phyloP scores from a whole-genome alignment of 2,329 filamentous ascomycete species.

The Paecilomyces dactylethromorphus region DNA sequence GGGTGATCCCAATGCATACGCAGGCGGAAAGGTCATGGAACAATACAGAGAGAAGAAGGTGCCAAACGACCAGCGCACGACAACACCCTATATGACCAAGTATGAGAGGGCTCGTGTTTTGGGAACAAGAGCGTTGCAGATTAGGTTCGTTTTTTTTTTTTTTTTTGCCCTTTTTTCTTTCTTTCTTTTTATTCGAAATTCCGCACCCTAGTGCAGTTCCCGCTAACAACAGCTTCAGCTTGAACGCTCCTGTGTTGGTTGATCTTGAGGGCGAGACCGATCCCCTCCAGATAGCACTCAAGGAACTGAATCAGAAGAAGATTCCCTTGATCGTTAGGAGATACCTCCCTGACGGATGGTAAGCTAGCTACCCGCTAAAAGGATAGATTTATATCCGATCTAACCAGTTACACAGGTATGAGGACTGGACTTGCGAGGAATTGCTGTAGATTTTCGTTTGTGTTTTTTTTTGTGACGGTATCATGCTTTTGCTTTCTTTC shows the following conservation, averaged over 20 bases:
- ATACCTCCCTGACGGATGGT: conserved; percentile 96
- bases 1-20: conserved; percentile 47
- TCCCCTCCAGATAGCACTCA: conserved; percentile 93
- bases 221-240: conserved; percentile 50
- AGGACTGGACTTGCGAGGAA: conserved; percentile 99
- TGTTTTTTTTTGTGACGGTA: conserved; percentile 16
- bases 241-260: conserved; percentile 95
- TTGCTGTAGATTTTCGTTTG: conserved; percentile 50
- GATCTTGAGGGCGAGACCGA: conserved; percentile 97
- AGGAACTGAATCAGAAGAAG: conserved; percentile 97
- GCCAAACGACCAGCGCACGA: conserved; percentile 76
- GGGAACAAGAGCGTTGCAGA: conserved; percentile 88
- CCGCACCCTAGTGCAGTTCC: background rate
- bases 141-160: conserved; percentile 68
- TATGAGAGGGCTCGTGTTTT: conserved; percentile 93
- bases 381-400: background rate
- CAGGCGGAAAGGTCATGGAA: conserved; percentile 48
- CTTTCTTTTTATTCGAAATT: background rate
- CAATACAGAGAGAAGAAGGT: conserved; percentile 75
- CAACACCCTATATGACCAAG: conserved; percentile 99
- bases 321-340: conserved; percentile 91
- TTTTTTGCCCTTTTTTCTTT: too few relatives aligned
- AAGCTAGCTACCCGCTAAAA: conserved; percentile 40
- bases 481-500: conserved; percentile 12
- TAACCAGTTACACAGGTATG: conserved; percentile 58